Evolutionary conservation across 495 filamentous ascomycete genomes (phyloP), one percentile per base, ranked within the genome.

Genomic region (Schizothecium vesticola): DNA sequence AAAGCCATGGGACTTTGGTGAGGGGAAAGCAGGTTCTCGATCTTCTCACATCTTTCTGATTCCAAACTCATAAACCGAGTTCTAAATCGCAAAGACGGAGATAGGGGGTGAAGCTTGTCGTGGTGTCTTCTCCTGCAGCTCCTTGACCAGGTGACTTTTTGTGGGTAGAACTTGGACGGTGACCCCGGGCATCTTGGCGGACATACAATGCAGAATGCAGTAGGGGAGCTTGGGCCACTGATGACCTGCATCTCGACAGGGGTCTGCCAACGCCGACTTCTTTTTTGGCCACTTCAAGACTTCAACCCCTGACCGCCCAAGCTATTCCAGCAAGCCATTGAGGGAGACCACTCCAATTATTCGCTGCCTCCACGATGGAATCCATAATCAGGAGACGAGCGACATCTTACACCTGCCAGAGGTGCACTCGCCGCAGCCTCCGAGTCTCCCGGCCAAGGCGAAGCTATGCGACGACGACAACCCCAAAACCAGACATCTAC

Each of bases 401-500:
- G 28, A 55, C 70, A 26, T 67, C 70, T 8, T 82, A 77, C 66
- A 69, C 85, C 62, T 86, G 84, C 72, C 71, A 76, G 25, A 81
- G 78, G 67, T 86, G 84, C 67, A 83, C 72, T 21, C 80, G 74
- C 36, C 74, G 74, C 28, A 31, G 56, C 64, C 61, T 82, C 33
- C 73, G 71, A 69, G 63, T 80, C 19, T 51, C 43, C 43, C 43
- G 19, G 43, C 43, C 43, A n/a, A 51, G 43, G 19, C 43, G 43
- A 51, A n/a, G 43, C 43, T 51, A 51, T 51, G 43, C 43, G 43
- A 51, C 43, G 43, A 51, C 43, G 43, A 51, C 43, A 51, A n/a
- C 6, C 43, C 19, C 31, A 36, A 19, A 56, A 56, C 62, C 83
- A 1, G 87, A 89, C 59, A 87, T 97, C 74, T 97, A 94, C 81